Evolutionary conservation across 2,329 filamentous ascomycete genomes (phyloP), one percentile per base, ranked within the genome.

Genomic region (Leptographium radiaticola): DNA sequence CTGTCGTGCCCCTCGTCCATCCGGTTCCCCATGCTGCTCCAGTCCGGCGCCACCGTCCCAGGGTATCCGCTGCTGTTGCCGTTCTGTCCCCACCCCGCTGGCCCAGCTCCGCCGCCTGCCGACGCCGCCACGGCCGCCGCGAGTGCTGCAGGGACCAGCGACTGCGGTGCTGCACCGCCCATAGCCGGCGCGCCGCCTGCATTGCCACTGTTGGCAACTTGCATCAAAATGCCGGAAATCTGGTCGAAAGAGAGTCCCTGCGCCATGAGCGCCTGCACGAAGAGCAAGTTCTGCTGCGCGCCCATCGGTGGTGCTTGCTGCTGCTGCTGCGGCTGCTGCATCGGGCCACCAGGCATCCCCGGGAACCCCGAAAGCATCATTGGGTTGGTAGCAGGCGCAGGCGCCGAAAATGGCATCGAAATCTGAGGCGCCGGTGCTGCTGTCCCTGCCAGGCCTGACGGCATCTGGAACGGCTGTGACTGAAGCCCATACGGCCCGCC

Each of bases 201-300:
- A 59, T 65, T 66, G 53, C 57, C 60, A 55, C 65, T 66, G 61
- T 75, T 71, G 63, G 9, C 34, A 36, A 83, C 71, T 59, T 72
- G 72, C 58, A 79, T 73, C 61, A 84, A 73, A 56, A 79, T 67
- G 51, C 70, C 69, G 10, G 76, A 81, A 69, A 88, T 89, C 68
- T 90, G 84, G 57, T 93, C 88, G 67, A 86, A 76, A 3, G 86
- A 79, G 31, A 93, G 74, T 49, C 87, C 87, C 66, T 88, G 84
- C 38, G 85, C 81, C 55, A 83, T 77, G 53, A 94, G 75, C 12
- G 86, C 76, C 68, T 89, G 86, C 62, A 94, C 79, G 58, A 93
- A 70, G 66, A 85, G 73, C 53, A 90, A 73, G 64, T 89, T 86
- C 65, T 86, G 78, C 60, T 87, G 81, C 55, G 86, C 71, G 58